These are phyloP conservation scores for Sonneratia caseolaris DNA, from an alignment of 345 rosid genomes.

Conservation along the genomic window DNA sequence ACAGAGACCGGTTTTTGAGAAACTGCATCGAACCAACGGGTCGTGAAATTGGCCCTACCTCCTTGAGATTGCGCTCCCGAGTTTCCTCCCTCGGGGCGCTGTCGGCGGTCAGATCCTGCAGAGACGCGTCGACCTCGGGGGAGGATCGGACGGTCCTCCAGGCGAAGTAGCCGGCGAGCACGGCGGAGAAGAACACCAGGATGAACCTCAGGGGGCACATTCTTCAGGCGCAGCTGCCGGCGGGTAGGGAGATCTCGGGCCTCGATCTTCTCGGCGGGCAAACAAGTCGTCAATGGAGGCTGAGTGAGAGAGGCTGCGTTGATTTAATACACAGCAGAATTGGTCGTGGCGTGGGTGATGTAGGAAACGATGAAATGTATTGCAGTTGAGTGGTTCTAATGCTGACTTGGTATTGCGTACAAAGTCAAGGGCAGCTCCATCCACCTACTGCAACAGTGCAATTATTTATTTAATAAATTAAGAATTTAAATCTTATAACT, in stretches of 20 bases:
- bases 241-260: background rate
- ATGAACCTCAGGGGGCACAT: slow-evolving; percentile 89
- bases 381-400: background rate
- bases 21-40: background rate
- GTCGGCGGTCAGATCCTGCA: slow-evolving; percentile 30
- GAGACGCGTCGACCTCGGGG: slow-evolving; percentile 27
- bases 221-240: background rate
- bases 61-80: slow-evolving; percentile 30
- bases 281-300: slow-evolving; percentile 1
- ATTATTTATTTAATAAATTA: too few species aligned
- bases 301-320: too few species aligned
- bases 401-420: slow-evolving; percentile 5
- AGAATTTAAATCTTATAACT: too few species aligned
- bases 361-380: background rate
- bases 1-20: background rate
- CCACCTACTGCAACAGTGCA: slow-evolving; percentile 6
- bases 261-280: background rate
- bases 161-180: slow-evolving; percentile 74
- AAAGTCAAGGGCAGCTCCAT: slow-evolving; percentile 14
- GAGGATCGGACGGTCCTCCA: slow-evolving; percentile 73
- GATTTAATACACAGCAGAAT: background rate
- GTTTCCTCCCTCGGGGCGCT: slow-evolving; percentile 22
- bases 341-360: slow-evolving; percentile 6
- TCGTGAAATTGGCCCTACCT: slow-evolving; percentile 29
- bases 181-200: slow-evolving; percentile 80